A percentile compares a stretch with the other conserved stretches of the same genome.
Conservation (phyloP, 169 alveolate species). For the Cryptosporidium parvum region DNA sequence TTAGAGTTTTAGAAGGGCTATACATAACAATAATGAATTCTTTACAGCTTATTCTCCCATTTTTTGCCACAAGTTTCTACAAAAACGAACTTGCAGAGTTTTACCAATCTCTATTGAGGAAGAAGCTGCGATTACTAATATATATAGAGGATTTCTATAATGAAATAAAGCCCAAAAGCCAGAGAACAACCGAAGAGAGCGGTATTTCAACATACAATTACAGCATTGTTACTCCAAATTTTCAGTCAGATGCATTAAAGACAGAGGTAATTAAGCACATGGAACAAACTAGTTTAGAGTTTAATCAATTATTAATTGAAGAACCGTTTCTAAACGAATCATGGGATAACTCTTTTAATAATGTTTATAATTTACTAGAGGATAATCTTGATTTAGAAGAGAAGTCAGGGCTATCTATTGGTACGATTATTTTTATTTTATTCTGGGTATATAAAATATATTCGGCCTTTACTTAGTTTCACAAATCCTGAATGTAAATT, state of each 20-base stretch:
- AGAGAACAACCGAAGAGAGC: not conserved
- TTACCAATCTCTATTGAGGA: slow-evolving; percentile 58
- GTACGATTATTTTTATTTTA: slow-evolving; percentile 30
- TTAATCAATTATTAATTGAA: slow-evolving; percentile 22
- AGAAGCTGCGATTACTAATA: slow-evolving; percentile 28
- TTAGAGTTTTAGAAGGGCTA: slow-evolving; percentile 60
- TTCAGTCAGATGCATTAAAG: slow-evolving; percentile 37
- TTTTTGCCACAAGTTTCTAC: not conserved
- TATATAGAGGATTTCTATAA: slow-evolving; percentile 49
- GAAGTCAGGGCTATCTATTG: slow-evolving; percentile 23
- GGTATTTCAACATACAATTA: not conserved
- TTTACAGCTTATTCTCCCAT: slow-evolving; percentile 46
- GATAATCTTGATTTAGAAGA: slow-evolving; percentile 68
- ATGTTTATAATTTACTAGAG: slow-evolving; percentile 26
- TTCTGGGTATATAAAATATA: slow-evolving; percentile 59
- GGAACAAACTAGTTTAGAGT: slow-evolving; percentile 19
- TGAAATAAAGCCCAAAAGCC: not conserved
- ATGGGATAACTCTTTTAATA: slow-evolving; percentile 30
- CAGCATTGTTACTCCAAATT: slow-evolving; percentile 28
- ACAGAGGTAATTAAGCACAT: slow-evolving; percentile 26
- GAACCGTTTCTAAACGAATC: slow-evolving; percentile 18
- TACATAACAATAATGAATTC: slow-evolving; percentile 63
- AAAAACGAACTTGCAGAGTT: slow-evolving; percentile 56
- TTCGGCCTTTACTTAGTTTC: slow-evolving; percentile 1
- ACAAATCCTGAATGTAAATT: slow-evolving; percentile 30